Evolutionary conservation across 2,329 filamentous ascomycete genomes (phyloP).

Genomic region (Trichoderma lentiforme): DNA sequence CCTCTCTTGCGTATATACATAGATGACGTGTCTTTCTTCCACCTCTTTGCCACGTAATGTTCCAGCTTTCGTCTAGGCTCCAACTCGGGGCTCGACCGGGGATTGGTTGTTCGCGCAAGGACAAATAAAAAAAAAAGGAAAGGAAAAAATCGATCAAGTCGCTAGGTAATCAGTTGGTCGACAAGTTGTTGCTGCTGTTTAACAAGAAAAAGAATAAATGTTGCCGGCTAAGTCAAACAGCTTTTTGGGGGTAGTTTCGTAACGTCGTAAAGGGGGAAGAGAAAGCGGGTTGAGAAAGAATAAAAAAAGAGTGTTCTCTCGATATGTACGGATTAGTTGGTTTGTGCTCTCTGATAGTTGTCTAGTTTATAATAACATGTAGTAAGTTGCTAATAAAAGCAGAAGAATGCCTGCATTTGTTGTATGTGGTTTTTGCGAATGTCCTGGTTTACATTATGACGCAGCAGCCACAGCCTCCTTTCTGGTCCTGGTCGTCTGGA

Average conservation of each 20-base stretch:
- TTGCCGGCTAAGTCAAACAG: constrained; percentile 14
- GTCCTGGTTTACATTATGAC: constrained; percentile 44
- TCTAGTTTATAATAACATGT: constrained; percentile 9
- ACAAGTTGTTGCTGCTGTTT: not conserved
- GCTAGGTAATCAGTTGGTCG: constrained; percentile 17
- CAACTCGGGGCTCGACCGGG: constrained; percentile 15
- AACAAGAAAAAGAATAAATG: constrained; percentile 1
- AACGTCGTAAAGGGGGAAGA: constrained; percentile 17
- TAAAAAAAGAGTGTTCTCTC: not conserved
- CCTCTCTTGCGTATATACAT: not conserved
- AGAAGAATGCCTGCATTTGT: not conserved
- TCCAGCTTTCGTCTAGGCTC: constrained; percentile 1
- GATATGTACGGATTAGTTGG: constrained; percentile 18
- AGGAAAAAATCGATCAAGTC: constrained; percentile 13
- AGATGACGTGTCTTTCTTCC: not conserved
- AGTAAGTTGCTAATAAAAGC: not conserved
- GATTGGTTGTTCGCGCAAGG: not conserved
- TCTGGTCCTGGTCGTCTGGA: constrained; percentile 37
- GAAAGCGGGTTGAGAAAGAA: not conserved
- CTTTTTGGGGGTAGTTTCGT: constrained; percentile 16
- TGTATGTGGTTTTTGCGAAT: not conserved
- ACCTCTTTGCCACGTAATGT: not conserved
- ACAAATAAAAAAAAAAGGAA: not conserved
- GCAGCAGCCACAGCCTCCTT: constrained; percentile 49
- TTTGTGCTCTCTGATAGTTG: constrained; percentile 8